Percentiles rank a stretch among this genome's conserved stretches.
Evolutionary conservation across 73 alveolate genomes (phyloP).

Genomic region (Tetrahymena elliotti): DNA sequence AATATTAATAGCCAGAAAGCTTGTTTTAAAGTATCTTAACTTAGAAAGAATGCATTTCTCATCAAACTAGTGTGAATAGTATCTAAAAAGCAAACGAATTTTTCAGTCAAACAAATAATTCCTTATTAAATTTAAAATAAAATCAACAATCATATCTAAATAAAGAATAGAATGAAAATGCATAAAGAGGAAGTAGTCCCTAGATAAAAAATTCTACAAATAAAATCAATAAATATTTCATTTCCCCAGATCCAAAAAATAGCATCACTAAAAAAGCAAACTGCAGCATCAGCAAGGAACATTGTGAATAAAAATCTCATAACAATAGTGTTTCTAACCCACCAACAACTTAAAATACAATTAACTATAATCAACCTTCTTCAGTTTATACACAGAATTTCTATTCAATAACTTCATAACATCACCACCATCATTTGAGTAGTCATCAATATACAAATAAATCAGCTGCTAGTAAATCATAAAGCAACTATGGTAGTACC

Average conservation of each 20-base stretch:
- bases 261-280: background rate
- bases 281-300: background rate
- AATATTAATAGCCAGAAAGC: background rate
- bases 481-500: background rate
- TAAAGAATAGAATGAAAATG: background rate
- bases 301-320: background rate
- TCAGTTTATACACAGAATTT: background rate
- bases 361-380: background rate
- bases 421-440: background rate
- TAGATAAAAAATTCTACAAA: background rate
- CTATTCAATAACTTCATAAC: background rate
- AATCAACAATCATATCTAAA: background rate
- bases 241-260: background rate
- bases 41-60: background rate
- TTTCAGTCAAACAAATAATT: background rate
- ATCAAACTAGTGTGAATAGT: background rate
- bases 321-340: background rate
- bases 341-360: background rate
- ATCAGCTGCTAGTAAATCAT: background rate
- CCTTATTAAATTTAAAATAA: background rate
- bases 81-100: background rate
- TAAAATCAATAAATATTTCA: background rate
- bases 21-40: background rate
- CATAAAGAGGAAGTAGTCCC: background rate
- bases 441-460: background rate